Percentiles rank a stretch among this genome's conserved stretches.
phyloP scores from a whole-genome alignment of 257 asterid genomes.

The Misopates orontium region DNA sequence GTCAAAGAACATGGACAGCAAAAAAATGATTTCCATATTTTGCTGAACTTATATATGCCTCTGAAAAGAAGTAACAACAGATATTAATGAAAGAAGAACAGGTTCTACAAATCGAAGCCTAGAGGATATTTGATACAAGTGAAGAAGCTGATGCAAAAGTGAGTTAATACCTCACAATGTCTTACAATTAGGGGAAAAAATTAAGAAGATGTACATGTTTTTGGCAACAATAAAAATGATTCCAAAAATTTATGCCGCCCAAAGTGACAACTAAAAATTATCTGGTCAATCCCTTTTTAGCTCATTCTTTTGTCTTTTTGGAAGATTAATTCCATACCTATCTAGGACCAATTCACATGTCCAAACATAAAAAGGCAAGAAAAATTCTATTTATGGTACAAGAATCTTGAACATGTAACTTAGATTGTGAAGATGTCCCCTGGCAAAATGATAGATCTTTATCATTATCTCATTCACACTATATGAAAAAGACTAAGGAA shows the following conservation, averaged over 20 bases:
- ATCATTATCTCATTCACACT: constrained; percentile 11
- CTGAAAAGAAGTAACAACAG: too few relatives aligned
- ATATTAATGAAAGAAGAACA: too few relatives aligned
- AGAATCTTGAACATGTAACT: constrained; percentile 7
- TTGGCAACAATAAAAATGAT: constrained; percentile 8
- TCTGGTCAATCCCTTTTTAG: not conserved
- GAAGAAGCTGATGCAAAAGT: too few relatives aligned
- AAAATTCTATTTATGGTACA: not conserved
- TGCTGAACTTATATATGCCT: too few relatives aligned
- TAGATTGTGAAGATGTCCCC: constrained; percentile 14
- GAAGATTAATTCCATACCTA: not conserved
- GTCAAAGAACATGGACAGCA: too few relatives aligned
- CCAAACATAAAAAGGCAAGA: not conserved
- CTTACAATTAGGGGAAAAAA: not conserved
- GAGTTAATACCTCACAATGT: too few relatives aligned
- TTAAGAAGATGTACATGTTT: not conserved
- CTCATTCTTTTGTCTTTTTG: not conserved
- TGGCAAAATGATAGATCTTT: not conserved
- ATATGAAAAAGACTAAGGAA: constrained; percentile 16
- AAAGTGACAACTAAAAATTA: not conserved
- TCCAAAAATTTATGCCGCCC: constrained; percentile 21
- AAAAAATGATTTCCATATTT: too few relatives aligned
- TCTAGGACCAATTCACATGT: not conserved
- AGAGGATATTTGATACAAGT: too few relatives aligned
- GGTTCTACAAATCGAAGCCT: too few relatives aligned